Evolutionary conservation across 495 filamentous ascomycete species (phyloP).

Genomic region (Aspergillus nidulans): DNA sequence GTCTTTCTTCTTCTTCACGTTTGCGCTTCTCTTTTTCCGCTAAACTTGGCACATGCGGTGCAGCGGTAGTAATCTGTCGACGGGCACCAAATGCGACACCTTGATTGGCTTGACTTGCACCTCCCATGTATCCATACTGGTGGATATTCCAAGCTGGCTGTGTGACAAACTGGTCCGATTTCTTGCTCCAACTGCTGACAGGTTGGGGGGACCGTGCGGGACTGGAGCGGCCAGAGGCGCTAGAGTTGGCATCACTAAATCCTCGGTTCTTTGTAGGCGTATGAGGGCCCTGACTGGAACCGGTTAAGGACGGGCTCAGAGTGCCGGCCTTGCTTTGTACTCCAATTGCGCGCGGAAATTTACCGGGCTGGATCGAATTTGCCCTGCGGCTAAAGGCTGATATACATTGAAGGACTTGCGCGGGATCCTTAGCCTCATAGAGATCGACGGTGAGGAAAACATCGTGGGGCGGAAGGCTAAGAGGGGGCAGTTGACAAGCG

Average conservation of each 20-base stretch:
- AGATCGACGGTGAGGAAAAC: slow-evolving; percentile 97
- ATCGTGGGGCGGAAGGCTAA: slow-evolving; percentile 88
- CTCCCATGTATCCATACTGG: slow-evolving; percentile 98
- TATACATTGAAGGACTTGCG: slow-evolving; percentile 92
- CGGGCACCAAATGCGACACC: slow-evolving; percentile 88
- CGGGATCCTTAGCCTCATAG: slow-evolving; percentile 92
- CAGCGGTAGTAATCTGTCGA: slow-evolving; percentile 84
- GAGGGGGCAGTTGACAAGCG: slow-evolving; percentile 75
- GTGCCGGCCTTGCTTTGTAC: slow-evolving; percentile 54
- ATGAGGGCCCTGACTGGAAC: slow-evolving; percentile 42
- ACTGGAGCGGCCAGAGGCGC: slow-evolving; percentile 52
- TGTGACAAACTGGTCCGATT: slow-evolving; percentile 71
- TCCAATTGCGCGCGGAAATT: slow-evolving; percentile 67
- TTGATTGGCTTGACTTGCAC: slow-evolving; percentile 91
- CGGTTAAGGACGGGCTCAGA: slow-evolving; percentile 69
- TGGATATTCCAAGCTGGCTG: slow-evolving; percentile 97
- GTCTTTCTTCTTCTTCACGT: slow-evolving; percentile 59
- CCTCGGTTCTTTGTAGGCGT: slow-evolving; percentile 48
- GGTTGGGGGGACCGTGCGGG: slow-evolving; percentile 56
- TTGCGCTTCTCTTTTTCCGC: slow-evolving; percentile 61
- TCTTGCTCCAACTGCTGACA: slow-evolving; percentile 89
- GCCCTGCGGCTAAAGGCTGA: slow-evolving; percentile 87
- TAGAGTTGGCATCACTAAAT: slow-evolving; percentile 59
- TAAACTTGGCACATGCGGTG: slow-evolving; percentile 71
- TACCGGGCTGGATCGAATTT: slow-evolving; percentile 65